Base-by-base conservation (phyloP, 805 yeast species). In the Nakazawaea laoshanensis region DNA sequence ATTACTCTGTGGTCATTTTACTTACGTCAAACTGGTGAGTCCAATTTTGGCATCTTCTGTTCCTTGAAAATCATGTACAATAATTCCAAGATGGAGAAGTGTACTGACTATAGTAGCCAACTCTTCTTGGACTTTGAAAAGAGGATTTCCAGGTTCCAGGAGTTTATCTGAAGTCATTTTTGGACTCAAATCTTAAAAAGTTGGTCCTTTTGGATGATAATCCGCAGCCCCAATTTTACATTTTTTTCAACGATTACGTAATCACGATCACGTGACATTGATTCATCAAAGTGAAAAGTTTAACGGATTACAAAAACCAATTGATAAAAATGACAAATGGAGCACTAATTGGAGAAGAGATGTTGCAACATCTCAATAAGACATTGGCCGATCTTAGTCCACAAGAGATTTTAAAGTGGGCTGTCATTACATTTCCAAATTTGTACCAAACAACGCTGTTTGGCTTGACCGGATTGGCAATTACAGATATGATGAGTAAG, bases 361-460 rank as follows among this genome's bases (percentile, higher is more conserved):
- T 85, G 37, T 45, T 87, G 14, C 67, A 62, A 15, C 82, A 77
- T 48, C 63, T 83, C 55, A 88, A 87, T 57, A 47, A 57, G n/a
- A 61, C 67, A 7, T 64, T 88, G 14, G 59, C 67, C n/a, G 49
- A 59, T 6, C 52, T 72, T 12, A 48, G 73, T 1, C 86, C 96
- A 0, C 72, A 74, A 42, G 84, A 85, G 38, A 75, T 89, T 37
- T 57, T 89, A 18, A 61, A 66, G 47, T 89, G 97, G 96, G 74
- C 95, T 0, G 57, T 80, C 11, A 53, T 71, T n/a, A 85, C 94
- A 0, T 77, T 88, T 48, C 95, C 95, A 3, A 65, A 75, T 25
- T 61, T 89, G 24, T 88, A 53, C 49, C 97, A 89, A 57, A 87
- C 95, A 2, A 86, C 97, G 0, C 97, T 97, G 1, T 87, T 89